Evolutionary conservation across 345 rosid genomes (phyloP).

Genomic region (Citrus sinensis): DNA sequence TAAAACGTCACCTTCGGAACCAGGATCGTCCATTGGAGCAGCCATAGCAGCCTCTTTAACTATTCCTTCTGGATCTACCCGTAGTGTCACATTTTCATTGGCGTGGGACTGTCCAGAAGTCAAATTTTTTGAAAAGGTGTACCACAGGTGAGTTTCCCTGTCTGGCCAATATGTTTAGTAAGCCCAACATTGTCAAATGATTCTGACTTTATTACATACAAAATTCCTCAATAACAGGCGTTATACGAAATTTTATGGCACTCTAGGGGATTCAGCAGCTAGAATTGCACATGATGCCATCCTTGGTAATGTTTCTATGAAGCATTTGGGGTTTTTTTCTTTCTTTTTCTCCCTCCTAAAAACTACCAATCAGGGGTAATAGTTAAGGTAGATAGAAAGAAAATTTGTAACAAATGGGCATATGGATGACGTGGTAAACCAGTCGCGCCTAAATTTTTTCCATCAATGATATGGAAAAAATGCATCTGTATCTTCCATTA

Average conservation of each 20-base stretch:
- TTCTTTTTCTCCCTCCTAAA: no score
- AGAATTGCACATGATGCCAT: constrained; percentile 78
- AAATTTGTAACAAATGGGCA: no score
- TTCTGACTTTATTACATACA: not conserved
- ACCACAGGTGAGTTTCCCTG: constrained; percentile 54
- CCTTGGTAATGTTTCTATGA: constrained; percentile 43
- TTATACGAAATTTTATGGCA: constrained; percentile 83
- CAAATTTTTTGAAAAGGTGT: constrained; percentile 60
- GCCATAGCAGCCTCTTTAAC: constrained; percentile 79
- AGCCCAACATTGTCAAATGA: not conserved
- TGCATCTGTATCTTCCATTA: no score
- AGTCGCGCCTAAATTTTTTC: no score
- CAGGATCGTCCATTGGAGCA: constrained; percentile 91
- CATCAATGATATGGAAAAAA: no score
- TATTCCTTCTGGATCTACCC: constrained; percentile 61
- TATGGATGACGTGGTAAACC: no score
- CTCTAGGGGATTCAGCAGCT: constrained; percentile 75
- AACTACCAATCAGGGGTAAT: no score
- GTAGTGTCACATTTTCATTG: constrained; percentile 72
- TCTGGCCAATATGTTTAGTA: not conserved
- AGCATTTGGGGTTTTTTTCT: not conserved
- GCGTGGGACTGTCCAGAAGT: constrained; percentile 97
- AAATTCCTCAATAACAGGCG: constrained; percentile 45
- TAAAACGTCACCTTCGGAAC: constrained; percentile 52
- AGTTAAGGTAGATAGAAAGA: no score